Evolutionary conservation across 2,329 filamentous ascomycete species (phyloP), one percentile per base, ranked within the genome.

Genomic region (Fusarium redolens): DNA sequence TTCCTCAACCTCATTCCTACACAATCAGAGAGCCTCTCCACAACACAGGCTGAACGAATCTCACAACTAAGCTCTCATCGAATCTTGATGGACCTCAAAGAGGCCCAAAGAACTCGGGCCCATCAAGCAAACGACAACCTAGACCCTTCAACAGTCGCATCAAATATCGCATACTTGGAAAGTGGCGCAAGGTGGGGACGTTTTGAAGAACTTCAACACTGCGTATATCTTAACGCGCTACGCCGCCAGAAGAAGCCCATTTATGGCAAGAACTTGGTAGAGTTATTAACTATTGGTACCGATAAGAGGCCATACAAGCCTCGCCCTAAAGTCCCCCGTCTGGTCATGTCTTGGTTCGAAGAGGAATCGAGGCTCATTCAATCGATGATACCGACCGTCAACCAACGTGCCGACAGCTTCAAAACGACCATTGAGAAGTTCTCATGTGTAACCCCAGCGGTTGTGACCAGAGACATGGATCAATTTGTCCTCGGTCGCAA

Each of bases 401-500:
- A 92, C 44, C 88, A 94, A 76, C 91, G 95, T 30, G 91, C 95
- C 3, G 88, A 90, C 57, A 86, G 87, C 18, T 86, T 97, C 82
- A 92, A 96, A 77, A 90, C 90, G 1, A 91, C 89, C 5, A 92
- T 99, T 59, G 91, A 93, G 71, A 94, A 96, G 79, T 99, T 98
- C 78, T 94, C 93, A 2, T 99, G 96, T 77, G 91, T 97, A 38
- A 98, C 96, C 0, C 96, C 96, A 4, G 92, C 94, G 2, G 96
- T 94, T 17, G 91, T 97, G 7, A 94, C 95, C 1, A 89, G 92
- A 35, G 94, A 97, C 72, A 86, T 97, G 76, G 89, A 90, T 22
- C 86, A 88, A 33, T 85, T 95, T 30, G 80, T 93, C 3, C 85
- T 96, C 11, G 92, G 92, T 1, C 83, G 86, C 4, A 86, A 84